Conservation (phyloP, 2,329 filamentous ascomycete species). For the Myriangium duriaei region DNA sequence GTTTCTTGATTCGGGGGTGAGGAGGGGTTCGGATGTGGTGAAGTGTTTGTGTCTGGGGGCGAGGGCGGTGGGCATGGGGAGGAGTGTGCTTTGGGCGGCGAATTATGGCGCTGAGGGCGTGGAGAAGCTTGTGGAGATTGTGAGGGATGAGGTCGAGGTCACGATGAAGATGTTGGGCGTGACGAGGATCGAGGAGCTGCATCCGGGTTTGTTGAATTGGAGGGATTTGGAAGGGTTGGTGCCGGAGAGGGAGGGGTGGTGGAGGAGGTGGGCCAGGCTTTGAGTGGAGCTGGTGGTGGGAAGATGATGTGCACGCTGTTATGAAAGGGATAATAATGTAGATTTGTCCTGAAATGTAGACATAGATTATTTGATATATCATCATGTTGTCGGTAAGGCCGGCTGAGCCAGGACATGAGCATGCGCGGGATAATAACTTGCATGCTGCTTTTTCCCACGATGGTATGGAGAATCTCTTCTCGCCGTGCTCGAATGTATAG, state of each 20-base stretch:
- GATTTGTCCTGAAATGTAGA: too few relatives aligned
- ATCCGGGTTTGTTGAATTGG: slow-evolving; percentile 48
- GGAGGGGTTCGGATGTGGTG: slow-evolving; percentile 53
- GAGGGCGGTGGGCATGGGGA: slow-evolving; percentile 48
- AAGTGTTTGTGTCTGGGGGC: slow-evolving; percentile 56
- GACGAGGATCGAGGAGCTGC: slow-evolving; percentile 46
- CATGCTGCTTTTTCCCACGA: too few relatives aligned
- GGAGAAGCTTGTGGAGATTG: slow-evolving; percentile 31
- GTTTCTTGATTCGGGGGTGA: slow-evolving; percentile 52
- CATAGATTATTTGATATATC: too few relatives aligned
- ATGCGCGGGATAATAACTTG: too few relatives aligned
- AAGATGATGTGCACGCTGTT: too few relatives aligned
- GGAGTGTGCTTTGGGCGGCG: slow-evolving; percentile 47
- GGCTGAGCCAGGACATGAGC: too few relatives aligned
- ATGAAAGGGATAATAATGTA: too few relatives aligned
- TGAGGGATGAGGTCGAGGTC: slow-evolving; percentile 47
- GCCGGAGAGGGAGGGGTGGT: slow-evolving; percentile 17
- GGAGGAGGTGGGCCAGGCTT: not conserved
- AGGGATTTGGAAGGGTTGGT: slow-evolving; percentile 40
- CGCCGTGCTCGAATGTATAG: too few relatives aligned
- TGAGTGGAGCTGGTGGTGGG: too few relatives aligned
- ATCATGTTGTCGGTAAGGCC: too few relatives aligned
- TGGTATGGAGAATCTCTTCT: too few relatives aligned
- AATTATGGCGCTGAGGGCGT: slow-evolving; percentile 46
- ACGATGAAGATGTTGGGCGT: slow-evolving; percentile 55